Evolutionary conservation across 2,329 filamentous ascomycete genomes (phyloP).

Genomic region (Westerdykella sp.): DNA sequence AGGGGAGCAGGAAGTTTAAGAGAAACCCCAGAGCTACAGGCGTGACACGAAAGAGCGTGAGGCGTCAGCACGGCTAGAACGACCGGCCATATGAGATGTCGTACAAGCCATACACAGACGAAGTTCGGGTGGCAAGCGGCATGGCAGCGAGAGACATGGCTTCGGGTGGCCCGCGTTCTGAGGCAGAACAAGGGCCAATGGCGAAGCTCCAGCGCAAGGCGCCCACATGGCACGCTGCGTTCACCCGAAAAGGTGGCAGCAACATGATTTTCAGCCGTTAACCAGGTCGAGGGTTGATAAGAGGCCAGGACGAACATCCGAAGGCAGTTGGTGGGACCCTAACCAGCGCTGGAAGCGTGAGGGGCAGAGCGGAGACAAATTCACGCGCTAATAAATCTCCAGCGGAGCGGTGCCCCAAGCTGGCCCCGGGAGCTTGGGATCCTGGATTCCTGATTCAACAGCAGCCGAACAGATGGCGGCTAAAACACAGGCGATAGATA

Average conservation of each 20-base stretch:
- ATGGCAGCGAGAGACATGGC: conserved; percentile 24
- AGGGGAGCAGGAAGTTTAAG: no score
- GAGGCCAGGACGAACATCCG: conserved; percentile 5
- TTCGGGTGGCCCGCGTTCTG: conserved; percentile 18
- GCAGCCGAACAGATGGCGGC: conserved; percentile 15
- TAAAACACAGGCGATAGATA: conserved; percentile 22
- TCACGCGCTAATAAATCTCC: conserved; percentile 6
- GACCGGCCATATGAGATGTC: conserved; percentile 23
- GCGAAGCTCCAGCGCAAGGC: conserved; percentile 16
- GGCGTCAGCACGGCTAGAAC: conserved; percentile 29
- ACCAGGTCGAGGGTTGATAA: conserved; percentile 27
- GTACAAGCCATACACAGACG: conserved; percentile 15
- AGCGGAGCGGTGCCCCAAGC: conserved; percentile 4
- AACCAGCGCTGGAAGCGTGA: neutral
- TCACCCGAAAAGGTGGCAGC: conserved; percentile 22
- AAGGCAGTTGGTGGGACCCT: no score
- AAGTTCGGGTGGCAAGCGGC: conserved; percentile 28
- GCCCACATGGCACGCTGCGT: conserved; percentile 6
- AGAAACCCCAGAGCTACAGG: no score
- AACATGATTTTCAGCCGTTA: conserved; percentile 24
- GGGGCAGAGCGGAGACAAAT: conserved; percentile 1
- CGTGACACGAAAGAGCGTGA: conserved; percentile 1
- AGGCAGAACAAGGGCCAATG: conserved; percentile 19
- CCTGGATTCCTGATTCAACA: conserved; percentile 7
- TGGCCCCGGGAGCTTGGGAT: conserved; percentile 9